phyloP scores from a whole-genome alignment of 2,329 filamentous ascomycete species.

The Aspergillus quadricinctus region DNA sequence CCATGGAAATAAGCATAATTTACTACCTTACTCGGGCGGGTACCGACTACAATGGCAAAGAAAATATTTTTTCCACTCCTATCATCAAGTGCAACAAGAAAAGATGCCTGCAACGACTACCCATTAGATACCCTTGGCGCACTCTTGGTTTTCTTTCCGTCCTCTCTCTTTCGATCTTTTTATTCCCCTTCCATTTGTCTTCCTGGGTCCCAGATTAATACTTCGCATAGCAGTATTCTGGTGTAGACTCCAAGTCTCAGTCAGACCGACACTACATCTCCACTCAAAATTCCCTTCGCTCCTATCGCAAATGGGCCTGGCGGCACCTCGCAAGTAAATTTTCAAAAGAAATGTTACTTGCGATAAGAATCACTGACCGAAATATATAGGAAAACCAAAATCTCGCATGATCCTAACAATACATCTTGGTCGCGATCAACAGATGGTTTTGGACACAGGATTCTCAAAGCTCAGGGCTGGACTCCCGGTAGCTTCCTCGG shows the following conservation, averaged over 20 bases:
- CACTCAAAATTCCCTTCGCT: not conserved
- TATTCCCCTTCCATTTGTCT: not conserved
- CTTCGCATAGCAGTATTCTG: not conserved
- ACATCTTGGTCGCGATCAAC: conserved; percentile 85
- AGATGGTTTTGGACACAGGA: conserved; percentile 79
- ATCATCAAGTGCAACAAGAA: not conserved
- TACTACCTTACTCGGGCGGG: not conserved
- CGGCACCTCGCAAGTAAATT: conserved; percentile 60
- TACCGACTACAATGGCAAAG: not conserved
- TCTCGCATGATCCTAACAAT: conserved; percentile 91
- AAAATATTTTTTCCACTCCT: not conserved
- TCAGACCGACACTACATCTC: not conserved
- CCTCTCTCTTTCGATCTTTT: not conserved
- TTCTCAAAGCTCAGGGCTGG: conserved; percentile 87
- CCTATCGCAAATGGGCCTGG: conserved; percentile 58
- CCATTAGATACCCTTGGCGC: not conserved
- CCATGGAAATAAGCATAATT: not conserved
- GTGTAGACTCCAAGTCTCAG: not conserved
- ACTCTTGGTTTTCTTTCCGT: not conserved
- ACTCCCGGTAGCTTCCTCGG: conserved; percentile 79
- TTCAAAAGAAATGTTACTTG: conserved; percentile 4
- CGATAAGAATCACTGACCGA: not conserved
- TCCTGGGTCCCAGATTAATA: not conserved
- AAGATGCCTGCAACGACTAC: not conserved
- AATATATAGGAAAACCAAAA: conserved; percentile 57